Evolutionary conservation across 2,329 filamentous ascomycete genomes (phyloP).

Genomic region (Hymenotorrendiella dingleyae): DNA sequence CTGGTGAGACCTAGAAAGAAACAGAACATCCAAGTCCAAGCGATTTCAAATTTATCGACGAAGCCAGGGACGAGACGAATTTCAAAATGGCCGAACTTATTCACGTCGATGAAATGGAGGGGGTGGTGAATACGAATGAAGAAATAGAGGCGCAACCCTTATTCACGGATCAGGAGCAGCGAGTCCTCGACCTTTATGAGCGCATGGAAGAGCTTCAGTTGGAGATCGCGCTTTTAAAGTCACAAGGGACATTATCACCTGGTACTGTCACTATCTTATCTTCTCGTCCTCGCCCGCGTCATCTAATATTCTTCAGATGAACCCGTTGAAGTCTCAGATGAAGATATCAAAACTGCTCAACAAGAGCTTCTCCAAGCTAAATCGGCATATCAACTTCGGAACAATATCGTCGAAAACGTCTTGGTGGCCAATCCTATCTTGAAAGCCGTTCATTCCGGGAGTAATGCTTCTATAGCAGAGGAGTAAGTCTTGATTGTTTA

Average conservation of each 20-base stretch:
- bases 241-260: constrained; percentile 30
- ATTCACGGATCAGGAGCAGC: constrained; percentile 61
- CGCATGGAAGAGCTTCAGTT: constrained; percentile 64
- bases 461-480: constrained; percentile 59
- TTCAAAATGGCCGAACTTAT: constrained; percentile 5
- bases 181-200: constrained; percentile 65
- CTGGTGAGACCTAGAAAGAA: not conserved
- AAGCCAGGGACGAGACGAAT: not conserved
- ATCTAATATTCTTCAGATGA: constrained; percentile 14
- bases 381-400: constrained; percentile 62
- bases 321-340: constrained; percentile 36
- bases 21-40: too few relatives aligned
- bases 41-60: too few relatives aligned
- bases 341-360: constrained; percentile 53
- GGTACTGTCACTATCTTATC: constrained; percentile 15
- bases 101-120: constrained; percentile 22
- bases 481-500: constrained; percentile 47
- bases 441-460: constrained; percentile 67
- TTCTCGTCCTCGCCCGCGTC: constrained; percentile 7
- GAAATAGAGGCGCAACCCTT: constrained; percentile 34
- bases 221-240: constrained; percentile 60
- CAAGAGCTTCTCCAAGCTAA: constrained; percentile 60
- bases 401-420: constrained; percentile 62
- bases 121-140: constrained; percentile 17
- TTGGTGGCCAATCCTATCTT: constrained; percentile 69